phyloP scores from a whole-genome alignment of 345 rosid species.

The Eucalyptus pauciflora region DNA sequence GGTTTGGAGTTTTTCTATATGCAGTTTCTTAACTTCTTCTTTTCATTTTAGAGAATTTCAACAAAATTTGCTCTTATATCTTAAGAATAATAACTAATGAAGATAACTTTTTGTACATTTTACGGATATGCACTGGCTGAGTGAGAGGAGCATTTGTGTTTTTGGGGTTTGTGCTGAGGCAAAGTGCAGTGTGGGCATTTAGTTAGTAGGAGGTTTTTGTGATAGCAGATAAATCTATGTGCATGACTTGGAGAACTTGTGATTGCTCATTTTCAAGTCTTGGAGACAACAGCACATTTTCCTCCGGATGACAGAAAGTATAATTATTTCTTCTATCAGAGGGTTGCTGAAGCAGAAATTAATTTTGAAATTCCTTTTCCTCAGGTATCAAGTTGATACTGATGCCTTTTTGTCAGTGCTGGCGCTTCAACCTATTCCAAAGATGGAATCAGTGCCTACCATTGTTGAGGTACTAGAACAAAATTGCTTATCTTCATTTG shows the following conservation, averaged over 20 bases:
- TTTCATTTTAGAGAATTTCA: background rate
- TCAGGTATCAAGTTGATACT: constrained; percentile 88
- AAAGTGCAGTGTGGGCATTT: background rate
- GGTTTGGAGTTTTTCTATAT: background rate
- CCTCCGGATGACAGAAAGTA: background rate
- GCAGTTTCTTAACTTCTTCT: background rate
- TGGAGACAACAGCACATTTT: background rate
- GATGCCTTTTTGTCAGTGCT: constrained; percentile 89
- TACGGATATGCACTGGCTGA: background rate
- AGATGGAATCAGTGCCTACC: constrained; percentile 71
- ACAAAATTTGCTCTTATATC: background rate
- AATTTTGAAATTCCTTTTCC: constrained; percentile 10
- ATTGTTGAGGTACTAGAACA: constrained; percentile 77
- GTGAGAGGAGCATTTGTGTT: background rate
- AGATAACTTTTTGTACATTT: background rate
- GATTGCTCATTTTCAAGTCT: background rate
- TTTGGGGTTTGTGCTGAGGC: background rate
- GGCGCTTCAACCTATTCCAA: constrained; percentile 79
- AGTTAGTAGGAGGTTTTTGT: background rate
- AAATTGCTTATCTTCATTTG: background rate
- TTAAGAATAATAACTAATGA: background rate
- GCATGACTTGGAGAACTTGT: background rate
- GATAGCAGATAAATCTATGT: background rate
- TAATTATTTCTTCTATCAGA: background rate
- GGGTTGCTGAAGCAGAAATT: background rate